A percentile compares a stretch with the other conserved stretches of the same genome.
Evolutionary conservation across 2,329 filamentous ascomycete species (phyloP).

Genomic region (Teratosphaeria epicoccoides): DNA sequence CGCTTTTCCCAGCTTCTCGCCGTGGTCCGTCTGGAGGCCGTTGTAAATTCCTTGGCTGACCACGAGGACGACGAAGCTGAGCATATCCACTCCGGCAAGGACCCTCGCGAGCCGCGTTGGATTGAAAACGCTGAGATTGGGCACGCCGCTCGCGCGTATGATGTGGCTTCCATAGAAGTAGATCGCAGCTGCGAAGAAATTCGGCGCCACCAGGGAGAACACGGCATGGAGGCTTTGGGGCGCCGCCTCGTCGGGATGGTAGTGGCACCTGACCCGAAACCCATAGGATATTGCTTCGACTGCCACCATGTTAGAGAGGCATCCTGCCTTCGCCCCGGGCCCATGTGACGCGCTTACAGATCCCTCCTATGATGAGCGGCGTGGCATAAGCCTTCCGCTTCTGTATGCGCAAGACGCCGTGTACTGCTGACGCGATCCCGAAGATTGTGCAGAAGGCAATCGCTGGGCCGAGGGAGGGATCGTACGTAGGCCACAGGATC

Average conservation of each 20-base stretch:
- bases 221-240: background rate
- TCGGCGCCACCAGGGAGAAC: background rate
- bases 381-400: background rate
- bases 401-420: background rate
- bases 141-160: background rate
- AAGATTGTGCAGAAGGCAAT: background rate
- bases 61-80: background rate
- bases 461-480: background rate
- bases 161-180: background rate
- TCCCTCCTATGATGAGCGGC: background rate
- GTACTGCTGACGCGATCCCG: background rate
- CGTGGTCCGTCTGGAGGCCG: background rate
- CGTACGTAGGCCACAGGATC: background rate
- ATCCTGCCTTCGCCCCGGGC: background rate
- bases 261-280: background rate
- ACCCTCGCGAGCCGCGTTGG: background rate
- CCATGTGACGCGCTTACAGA: background rate
- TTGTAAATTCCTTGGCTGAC: background rate
- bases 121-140: background rate
- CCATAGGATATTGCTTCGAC: background rate
- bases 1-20: background rate
- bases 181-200: background rate
- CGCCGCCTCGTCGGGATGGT: background rate
- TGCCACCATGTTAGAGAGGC: background rate
- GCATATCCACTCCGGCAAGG: background rate